Conservation (phyloP, 805 yeast genomes). For the Metschnikowia anglica region DNA sequence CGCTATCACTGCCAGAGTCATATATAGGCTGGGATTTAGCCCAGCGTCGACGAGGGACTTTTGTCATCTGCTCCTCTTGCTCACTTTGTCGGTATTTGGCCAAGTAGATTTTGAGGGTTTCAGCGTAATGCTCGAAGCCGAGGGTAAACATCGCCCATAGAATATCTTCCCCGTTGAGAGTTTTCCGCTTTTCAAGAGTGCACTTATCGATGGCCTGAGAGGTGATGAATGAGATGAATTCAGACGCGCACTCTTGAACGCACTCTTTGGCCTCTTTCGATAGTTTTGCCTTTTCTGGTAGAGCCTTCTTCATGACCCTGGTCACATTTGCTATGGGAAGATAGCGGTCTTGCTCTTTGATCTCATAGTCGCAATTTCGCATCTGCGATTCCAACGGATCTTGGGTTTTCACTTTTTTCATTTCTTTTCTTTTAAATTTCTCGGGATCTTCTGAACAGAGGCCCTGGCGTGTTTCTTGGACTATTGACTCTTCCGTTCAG, state of each 20-base stretch:
- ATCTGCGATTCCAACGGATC: constrained; percentile 8
- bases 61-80: constrained; percentile 16
- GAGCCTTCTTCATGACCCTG: constrained; percentile 72
- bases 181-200: constrained; percentile 62
- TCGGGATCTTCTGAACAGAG: too few species aligned
- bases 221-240: constrained; percentile 66
- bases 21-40: background rate
- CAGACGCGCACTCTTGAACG: constrained; percentile 69
- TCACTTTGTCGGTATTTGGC: constrained; percentile 59
- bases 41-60: constrained; percentile 11
- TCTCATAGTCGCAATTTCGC: constrained; percentile 38
- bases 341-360: constrained; percentile 45
- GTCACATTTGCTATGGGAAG: constrained; percentile 53
- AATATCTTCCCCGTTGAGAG: constrained; percentile 70
- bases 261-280: constrained; percentile 80
- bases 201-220: constrained; percentile 66
- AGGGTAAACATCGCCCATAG: constrained; percentile 60
- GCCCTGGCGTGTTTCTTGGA: too few species aligned
- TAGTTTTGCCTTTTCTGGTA: constrained; percentile 71
- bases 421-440: background rate
- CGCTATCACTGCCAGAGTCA: constrained; percentile 8
- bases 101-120: constrained; percentile 63
- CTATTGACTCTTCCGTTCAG: background rate
- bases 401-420: background rate
- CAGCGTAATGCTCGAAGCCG: constrained; percentile 71